phyloP scores from a whole-genome alignment of 352 stramenopile species.

The Detonula confervacea region DNA sequence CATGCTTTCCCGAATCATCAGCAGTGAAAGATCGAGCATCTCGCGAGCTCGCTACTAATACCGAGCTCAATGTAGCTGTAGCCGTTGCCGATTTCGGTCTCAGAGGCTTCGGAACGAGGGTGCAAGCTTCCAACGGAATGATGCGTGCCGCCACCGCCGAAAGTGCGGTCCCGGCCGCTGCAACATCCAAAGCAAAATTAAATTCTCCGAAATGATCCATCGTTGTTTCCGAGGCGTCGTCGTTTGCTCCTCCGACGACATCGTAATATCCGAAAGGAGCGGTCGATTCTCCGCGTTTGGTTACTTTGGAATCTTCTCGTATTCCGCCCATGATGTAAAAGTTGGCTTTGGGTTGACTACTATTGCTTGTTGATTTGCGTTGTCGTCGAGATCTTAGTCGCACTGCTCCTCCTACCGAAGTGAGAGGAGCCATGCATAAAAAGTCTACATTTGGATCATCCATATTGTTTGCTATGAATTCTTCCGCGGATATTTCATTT shows the following conservation, averaged over 20 bases:
- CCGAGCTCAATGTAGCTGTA: no score
- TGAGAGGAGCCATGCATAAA: constrained; percentile 45
- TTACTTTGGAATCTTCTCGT: constrained; percentile 32
- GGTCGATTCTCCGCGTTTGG: constrained; percentile 44
- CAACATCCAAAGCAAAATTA: constrained; percentile 52
- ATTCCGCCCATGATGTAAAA: constrained; percentile 56
- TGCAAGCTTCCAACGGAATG: constrained; percentile 47
- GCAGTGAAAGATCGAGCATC: background rate
- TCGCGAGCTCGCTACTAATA: background rate
- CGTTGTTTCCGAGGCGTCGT: no score
- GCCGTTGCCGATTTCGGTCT: background rate
- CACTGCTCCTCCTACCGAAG: constrained; percentile 29
- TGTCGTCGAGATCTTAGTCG: constrained; percentile 9
- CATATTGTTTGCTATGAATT: constrained; percentile 38
- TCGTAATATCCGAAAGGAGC: constrained; percentile 41
- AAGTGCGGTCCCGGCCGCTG: constrained; percentile 21
- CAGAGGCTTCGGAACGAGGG: constrained; percentile 30
- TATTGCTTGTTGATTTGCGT: background rate
- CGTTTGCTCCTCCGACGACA: no score
- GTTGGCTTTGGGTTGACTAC: constrained; percentile 1
- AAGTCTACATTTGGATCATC: constrained; percentile 44
- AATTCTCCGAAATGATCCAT: constrained; percentile 47
- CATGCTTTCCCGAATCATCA: background rate
- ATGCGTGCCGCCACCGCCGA: constrained; percentile 17
- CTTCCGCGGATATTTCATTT: constrained; percentile 18